These are phyloP conservation scores for Aspergillus hortae DNA, from an alignment of 2,329 filamentous ascomycete species.

Conservation along the genomic window DNA sequence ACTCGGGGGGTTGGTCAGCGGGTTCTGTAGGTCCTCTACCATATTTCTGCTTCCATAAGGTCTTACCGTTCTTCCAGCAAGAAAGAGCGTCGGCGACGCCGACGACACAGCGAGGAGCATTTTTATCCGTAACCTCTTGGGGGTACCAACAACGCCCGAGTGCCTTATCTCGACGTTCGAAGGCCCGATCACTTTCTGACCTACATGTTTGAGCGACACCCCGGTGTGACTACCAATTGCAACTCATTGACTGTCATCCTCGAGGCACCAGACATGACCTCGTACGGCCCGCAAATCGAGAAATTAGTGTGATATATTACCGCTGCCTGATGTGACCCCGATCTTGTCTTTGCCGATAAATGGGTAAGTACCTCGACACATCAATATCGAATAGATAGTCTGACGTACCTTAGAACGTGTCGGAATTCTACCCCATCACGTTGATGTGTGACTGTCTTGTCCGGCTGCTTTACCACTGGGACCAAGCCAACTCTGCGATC, in stretches of 20 bases:
- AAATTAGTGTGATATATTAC: not conserved
- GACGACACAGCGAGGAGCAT: constrained; percentile 6
- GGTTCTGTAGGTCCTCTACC: not conserved
- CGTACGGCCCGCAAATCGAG: not conserved
- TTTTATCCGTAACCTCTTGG: not conserved
- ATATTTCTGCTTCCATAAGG: not conserved
- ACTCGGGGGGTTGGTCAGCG: not conserved
- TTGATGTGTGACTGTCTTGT: not conserved
- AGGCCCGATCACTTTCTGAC: constrained; percentile 1
- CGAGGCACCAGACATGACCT: not conserved
- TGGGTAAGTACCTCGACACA: not conserved
- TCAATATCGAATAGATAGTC: not conserved
- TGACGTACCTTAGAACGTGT: not conserved
- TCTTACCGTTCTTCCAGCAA: not conserved
- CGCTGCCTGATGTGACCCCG: not conserved
- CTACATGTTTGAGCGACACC: not conserved
- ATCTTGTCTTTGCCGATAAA: not conserved
- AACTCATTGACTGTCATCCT: not conserved
- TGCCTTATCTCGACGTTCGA: constrained; percentile 1
- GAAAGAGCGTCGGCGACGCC: not conserved
- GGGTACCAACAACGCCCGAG: not conserved
- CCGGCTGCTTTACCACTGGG: not conserved
- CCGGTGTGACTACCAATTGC: constrained; percentile 2
- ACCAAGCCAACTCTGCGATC: not conserved
- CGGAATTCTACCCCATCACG: not conserved